Base-by-base conservation (phyloP, 305 asterid genomes). In the Fraxinus platypoda region DNA sequence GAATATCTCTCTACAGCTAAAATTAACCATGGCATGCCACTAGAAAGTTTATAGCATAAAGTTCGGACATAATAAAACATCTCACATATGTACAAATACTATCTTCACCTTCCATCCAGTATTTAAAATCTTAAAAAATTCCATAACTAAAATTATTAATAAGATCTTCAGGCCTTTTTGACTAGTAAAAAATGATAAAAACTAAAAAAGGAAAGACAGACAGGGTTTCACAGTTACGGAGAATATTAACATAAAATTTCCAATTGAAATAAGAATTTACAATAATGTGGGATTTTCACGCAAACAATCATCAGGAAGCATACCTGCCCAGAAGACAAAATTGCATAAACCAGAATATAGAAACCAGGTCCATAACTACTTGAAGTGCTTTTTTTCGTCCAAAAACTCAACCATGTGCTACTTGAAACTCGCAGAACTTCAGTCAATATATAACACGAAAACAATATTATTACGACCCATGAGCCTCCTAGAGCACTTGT, bases 351-450 rank as follows among this genome's bases (percentile, higher is more conserved):
- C 64, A 91, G 85, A 79, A 91, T 87, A 78, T 90, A 91, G 85
- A 90, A 88, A 76, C 90, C 90, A 59, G 93, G 88, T n/a, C 43
- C 78, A 35, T 85, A 83, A 84, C 78, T 72, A 74, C 23, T 77
- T 25, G 85, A 81, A 77, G 90, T 84, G 84, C 91, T 90, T 81
- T 86, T 88, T 79, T 91, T 87, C 31, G 95, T 90, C 95, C 95
- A 91, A 71, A 86, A 84, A 82, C 93, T 91, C 85, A 91, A 72
- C 95, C 93, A 91, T 2, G 95, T 91, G 90, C 95, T 91, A 75
- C 95, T 91, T 64, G 91, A 90, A 66, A 91, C 89, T 83, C 95
- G 89, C 68, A 91, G 87, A 83, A 79, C 81, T 86, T 91, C 95
- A 46, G 90, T 91, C 72, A 84, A 80, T 68, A 72, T 85, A 80